These are phyloP conservation scores for Lentinus polychrous DNA, from an alignment of 1,284 basidiomycete genomes.

Conservation along the genomic window DNA sequence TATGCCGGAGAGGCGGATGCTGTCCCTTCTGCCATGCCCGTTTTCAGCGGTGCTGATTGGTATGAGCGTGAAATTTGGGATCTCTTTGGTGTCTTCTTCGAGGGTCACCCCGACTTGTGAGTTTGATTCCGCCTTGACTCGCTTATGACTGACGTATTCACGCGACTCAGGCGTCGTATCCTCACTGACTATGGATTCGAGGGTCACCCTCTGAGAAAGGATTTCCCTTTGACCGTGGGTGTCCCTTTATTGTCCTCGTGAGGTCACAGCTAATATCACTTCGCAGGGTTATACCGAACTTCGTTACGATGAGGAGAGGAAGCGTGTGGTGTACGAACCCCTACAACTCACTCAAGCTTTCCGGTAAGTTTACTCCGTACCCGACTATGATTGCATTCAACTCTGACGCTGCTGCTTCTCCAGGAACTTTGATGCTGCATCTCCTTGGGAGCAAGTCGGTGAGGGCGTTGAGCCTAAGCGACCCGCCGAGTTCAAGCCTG, in stretches of 20 bases:
- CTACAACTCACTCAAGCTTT: conserved; percentile 97
- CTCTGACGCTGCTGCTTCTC: conserved; percentile 4
- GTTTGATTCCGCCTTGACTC: conserved; percentile 26
- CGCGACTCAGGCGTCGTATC: conserved; percentile 72
- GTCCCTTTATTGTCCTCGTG: background rate
- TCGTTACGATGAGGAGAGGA: conserved; percentile 97
- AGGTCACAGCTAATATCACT: conserved; percentile 7
- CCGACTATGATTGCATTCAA: background rate
- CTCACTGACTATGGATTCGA: conserved; percentile 99
- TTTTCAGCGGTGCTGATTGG: conserved; percentile 96
- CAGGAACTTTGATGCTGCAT: conserved; percentile 91
- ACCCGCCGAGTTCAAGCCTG: conserved; percentile 64
- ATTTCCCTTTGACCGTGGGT: conserved; percentile 91
- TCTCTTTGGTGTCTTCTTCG: conserved; percentile 96
- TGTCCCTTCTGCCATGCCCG: conserved; percentile 75
- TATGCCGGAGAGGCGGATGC: conserved; percentile 95
- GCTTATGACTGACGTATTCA: conserved; percentile 5
- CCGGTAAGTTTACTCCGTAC: conserved; percentile 56
- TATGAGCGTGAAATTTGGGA: conserved; percentile 99
- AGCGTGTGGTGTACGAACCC: conserved; percentile 97
- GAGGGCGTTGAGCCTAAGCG: conserved; percentile 69
- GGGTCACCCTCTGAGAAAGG: conserved; percentile 95
- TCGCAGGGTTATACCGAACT: conserved; percentile 91
- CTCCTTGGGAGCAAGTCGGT: conserved; percentile 97
- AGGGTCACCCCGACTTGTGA: conserved; percentile 92